Conservation (phyloP, 768 basidiomycete genomes). For the Leccinum imitatum region DNA sequence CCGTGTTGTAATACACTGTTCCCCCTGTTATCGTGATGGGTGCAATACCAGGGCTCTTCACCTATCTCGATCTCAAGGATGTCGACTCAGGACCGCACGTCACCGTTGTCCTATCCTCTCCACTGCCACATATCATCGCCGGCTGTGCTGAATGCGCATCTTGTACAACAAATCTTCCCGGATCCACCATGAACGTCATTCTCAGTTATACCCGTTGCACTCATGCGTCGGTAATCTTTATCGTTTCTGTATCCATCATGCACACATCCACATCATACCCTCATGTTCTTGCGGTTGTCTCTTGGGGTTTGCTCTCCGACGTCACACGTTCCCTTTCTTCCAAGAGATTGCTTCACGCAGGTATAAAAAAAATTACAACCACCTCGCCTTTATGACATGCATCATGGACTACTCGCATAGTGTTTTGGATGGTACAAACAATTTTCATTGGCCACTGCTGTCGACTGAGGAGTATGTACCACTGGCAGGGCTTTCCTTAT, state of each 20-base stretch:
- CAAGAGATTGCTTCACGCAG: slow-evolving; percentile 19
- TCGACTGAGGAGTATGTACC: slow-evolving; percentile 18
- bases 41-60: slow-evolving; percentile 30
- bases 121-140: slow-evolving; percentile 3
- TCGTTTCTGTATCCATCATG: slow-evolving; percentile 36
- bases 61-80: slow-evolving; percentile 17
- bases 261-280: slow-evolving; percentile 30
- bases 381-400: slow-evolving; percentile 26
- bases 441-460: slow-evolving; percentile 11
- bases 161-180: slow-evolving; percentile 22
- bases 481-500: slow-evolving; percentile 26
- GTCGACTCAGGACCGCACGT: slow-evolving; percentile 2
- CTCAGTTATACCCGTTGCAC: slow-evolving; percentile 27
- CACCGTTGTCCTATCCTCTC: slow-evolving; percentile 3
- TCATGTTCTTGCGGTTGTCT: slow-evolving; percentile 18
- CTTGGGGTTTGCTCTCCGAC: slow-evolving; percentile 17
- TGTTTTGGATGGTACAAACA: slow-evolving; percentile 21
- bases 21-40: slow-evolving; percentile 29
- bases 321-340: slow-evolving; percentile 15
- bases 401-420: slow-evolving; percentile 30
- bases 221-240: slow-evolving; percentile 32
- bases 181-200: slow-evolving; percentile 13
- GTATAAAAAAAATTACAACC: slow-evolving; percentile 17
- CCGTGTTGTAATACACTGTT: slow-evolving; percentile 31
- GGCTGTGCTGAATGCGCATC: slow-evolving; percentile 19